Percentiles rank a stretch among this genome's conserved stretches.
These are phyloP conservation scores for Haematococcus lacustris DNA, from an alignment of 139 green algal species.

Conservation along the genomic window DNA sequence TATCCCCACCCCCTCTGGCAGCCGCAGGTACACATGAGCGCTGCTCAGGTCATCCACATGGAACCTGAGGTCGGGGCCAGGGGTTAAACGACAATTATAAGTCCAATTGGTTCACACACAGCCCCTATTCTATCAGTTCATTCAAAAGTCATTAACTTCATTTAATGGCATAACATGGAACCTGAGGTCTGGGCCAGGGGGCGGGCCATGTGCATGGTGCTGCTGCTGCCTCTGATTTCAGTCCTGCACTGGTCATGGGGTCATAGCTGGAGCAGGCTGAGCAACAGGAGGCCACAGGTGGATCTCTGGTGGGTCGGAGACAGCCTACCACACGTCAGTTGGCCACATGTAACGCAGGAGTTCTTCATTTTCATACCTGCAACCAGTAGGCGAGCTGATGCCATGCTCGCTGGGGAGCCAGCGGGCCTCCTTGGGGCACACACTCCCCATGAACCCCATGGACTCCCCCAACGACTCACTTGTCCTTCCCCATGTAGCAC, in stretches of 20 bases:
- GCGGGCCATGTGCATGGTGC: no score
- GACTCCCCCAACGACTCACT: conserved; percentile 1
- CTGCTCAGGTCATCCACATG: conserved; percentile 92
- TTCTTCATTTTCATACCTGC: conserved; percentile 94
- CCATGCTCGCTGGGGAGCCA: conserved; percentile 13
- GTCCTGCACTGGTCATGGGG: no score
- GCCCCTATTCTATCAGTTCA: neutral
- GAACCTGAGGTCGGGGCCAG: conserved; percentile 55
- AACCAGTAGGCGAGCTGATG: neutral
- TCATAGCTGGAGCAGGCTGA: no score
- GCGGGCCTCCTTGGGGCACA: neutral
- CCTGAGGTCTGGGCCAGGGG: no score
- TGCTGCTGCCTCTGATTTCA: no score
- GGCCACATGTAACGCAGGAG: conserved; percentile 77
- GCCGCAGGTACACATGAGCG: conserved; percentile 92
- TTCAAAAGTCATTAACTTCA: neutral
- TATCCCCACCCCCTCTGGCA: conserved; percentile 55
- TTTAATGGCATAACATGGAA: neutral
- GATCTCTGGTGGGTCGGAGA: no score
- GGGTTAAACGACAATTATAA: neutral
- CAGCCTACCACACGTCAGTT: conserved; percentile 55
- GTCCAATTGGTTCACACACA: neutral
- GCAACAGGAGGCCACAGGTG: no score
- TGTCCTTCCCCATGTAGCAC: conserved; percentile 81
- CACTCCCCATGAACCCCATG: neutral